Base-by-base conservation (phyloP, 2,329 filamentous ascomycete genomes). In the Fusarium nanum region DNA sequence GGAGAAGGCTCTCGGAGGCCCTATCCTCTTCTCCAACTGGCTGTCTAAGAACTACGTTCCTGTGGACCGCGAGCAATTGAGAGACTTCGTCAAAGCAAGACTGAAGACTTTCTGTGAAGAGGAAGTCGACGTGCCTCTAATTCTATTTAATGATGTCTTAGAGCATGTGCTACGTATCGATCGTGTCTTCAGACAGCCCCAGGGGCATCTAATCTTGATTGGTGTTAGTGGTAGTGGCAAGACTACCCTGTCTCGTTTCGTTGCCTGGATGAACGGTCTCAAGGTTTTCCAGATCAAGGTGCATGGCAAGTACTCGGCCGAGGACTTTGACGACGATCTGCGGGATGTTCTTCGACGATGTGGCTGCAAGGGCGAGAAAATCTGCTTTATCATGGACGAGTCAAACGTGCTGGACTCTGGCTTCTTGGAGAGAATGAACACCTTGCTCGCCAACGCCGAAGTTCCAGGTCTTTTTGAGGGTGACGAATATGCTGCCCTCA, bases 311-410 rank as follows among this genome's bases (percentile, higher is more conserved):
- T 99, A 99, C 82, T 98, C 96, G 18, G 93, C 93, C 3, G 96
- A 98, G 78, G 96, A 99, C 82, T 99, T 99, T 77, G 96, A 99
- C 77, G 97, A 99, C 62, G 96, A 99, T 80, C 85, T 99, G 37
- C 89, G 97, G 71, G 95, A 94, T 77, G 96, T 99, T 11, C 88
- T 99, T 42, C 91, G 96, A 47, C 89, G 96, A 60, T 97, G 93
- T 74, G 96, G 96, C 68, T 98, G 95, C 84, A 98, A 98, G 84
- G 96, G 96, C 37, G 96, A 99, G 80, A 98, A 98, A 85, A 97
- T 99, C 50, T 99, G 97, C 83, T 99, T 99, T 85, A 98, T 99
- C 84, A 98, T 99, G 94, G 96, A 99, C 78, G 96, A 99, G 83
- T 92, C 95, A 12, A 99, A 99, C 76, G 96, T 99, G 37, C 87